Evolutionary conservation across 1,139 yeast species (phyloP).

Genomic region (Arxiozyma heterogenica): DNA sequence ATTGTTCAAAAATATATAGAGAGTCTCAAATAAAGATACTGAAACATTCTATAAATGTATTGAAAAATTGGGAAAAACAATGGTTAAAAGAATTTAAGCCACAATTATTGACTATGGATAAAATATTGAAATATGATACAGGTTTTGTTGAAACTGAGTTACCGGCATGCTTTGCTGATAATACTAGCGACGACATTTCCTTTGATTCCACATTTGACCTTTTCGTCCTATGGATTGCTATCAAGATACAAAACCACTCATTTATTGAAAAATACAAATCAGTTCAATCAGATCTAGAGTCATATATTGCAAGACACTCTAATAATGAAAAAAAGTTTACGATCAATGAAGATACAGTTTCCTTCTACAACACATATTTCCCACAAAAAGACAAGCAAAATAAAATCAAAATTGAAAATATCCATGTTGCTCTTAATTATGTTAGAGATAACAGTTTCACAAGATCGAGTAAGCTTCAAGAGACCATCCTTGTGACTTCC

Average conservation of each 20-base stretch:
- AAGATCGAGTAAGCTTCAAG: conserved; percentile 8
- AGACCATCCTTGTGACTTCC: conserved; percentile 3
- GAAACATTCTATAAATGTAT: conserved; percentile 12
- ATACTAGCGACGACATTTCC: conserved; percentile 12
- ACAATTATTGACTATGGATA: conserved; percentile 18
- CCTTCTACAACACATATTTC: conserved; percentile 8
- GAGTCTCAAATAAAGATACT: conserved; percentile 18
- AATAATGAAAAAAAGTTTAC: not conserved
- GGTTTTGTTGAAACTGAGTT: conserved; percentile 16
- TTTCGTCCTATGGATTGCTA: conserved; percentile 20
- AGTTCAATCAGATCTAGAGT: conserved; percentile 11
- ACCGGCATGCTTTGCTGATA: conserved; percentile 9
- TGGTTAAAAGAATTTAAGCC: conserved; percentile 14
- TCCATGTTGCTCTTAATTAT: conserved; percentile 12
- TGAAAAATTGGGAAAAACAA: conserved; percentile 21
- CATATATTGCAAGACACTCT: not conserved
- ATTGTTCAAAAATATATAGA: conserved; percentile 20
- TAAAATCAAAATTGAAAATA: conserved; percentile 6
- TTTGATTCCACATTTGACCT: conserved; percentile 19
- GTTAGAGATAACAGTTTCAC: conserved; percentile 15
- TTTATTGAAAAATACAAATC: conserved; percentile 14
- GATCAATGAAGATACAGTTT: conserved; percentile 5
- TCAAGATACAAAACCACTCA: conserved; percentile 13
- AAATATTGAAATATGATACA: conserved; percentile 21
- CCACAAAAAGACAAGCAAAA: not conserved